Evolutionary conservation across 75 land plant species (phyloP).

Genomic region (Pinus albicaulis): DNA sequence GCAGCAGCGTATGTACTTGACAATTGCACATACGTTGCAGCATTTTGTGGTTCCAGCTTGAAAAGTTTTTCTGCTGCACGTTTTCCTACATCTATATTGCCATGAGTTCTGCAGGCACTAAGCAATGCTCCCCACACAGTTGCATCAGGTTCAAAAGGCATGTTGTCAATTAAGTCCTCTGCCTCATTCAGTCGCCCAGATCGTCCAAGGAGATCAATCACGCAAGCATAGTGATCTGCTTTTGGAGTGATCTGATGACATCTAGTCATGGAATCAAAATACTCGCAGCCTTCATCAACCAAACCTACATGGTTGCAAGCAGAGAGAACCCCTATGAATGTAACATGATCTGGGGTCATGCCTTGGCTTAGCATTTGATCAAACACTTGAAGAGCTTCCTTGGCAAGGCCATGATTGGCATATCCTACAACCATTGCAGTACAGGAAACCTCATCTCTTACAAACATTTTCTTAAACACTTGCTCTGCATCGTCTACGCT

Average conservation of each 20-base stretch:
- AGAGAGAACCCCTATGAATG: conserved; percentile 28
- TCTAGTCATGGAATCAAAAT: conserved; percentile 35
- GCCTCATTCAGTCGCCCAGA: conserved; percentile 36
- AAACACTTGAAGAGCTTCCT: conserved; percentile 25
- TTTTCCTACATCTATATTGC: conserved; percentile 10
- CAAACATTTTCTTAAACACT: conserved; percentile 34
- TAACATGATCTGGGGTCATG: conserved; percentile 39
- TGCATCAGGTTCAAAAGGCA: conserved; percentile 22
- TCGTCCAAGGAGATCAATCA: conserved; percentile 52
- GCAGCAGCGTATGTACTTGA: conserved; percentile 10
- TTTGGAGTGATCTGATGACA: conserved; percentile 12
- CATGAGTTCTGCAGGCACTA: conserved; percentile 17
- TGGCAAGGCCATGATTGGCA: conserved; percentile 8
- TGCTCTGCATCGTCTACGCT: conserved; percentile 29
- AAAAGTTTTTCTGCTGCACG: conserved; percentile 9
- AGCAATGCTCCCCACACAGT: conserved; percentile 18
- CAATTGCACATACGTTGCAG: conserved; percentile 19
- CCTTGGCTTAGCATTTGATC: conserved; percentile 34
- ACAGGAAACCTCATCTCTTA: conserved; percentile 38
- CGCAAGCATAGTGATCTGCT: conserved; percentile 16
- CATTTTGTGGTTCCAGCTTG: conserved; percentile 12
- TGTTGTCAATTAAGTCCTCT: conserved; percentile 33
- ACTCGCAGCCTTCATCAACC: conserved; percentile 20
- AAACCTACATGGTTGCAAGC: conserved; percentile 32
- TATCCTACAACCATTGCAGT: conserved; percentile 48